Evolutionary conservation across 2,329 filamentous ascomycete genomes (phyloP), one percentile per base, ranked within the genome.

Genomic region (Moelleriella libera): DNA sequence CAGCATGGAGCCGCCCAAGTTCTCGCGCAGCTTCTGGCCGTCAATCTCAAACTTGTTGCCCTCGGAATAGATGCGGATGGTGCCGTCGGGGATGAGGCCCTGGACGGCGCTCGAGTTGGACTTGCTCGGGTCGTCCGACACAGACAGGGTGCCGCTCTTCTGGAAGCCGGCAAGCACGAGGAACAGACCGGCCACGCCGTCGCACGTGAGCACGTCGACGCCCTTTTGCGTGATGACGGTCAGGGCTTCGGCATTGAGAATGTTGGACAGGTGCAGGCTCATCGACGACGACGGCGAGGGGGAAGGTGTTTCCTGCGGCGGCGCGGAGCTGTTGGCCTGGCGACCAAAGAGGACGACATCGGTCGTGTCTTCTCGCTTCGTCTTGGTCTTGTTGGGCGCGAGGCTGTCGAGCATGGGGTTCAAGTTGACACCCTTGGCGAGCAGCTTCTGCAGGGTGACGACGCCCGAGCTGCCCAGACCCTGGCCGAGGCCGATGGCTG

Each of bases 391-490:
- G 29, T 32, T 34, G 9, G 46, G 7, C 14, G n/a, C 29, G 2
- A 10, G 4, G 2, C 37, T 9, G 37, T 3, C 42, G 11, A 30
- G 41, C 6, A 47, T 14, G 2, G 45, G 45, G 53, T 46, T 40
- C 12, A 47, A 29, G 31, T 47, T 45, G 50, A 54, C 47, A 5
- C 54, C 51, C 10, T 49, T 14, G 6, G 53, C 51, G 6, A 64
- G 34, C 4, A 66, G 51, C 48, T 58, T 54, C 34, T 60, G 56
- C 5, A 54, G 54, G 3, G 63, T 53, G 10, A 63, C 47, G 2
- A 63, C 57, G 5, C 58, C 63, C 34, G 64, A 58, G 3, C 58
- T 58, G 0, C 63, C 62, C 4, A 66, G 52, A 0, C 64, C 63
- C 21, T 58, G 57, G 6, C 63, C 64, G 30, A 67, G 60, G 0